A percentile compares a stretch with the other conserved stretches of the same genome.
Evolutionary conservation across 176 grass and related monocot genomes (phyloP).

Genomic region (Elaeis guineensis): DNA sequence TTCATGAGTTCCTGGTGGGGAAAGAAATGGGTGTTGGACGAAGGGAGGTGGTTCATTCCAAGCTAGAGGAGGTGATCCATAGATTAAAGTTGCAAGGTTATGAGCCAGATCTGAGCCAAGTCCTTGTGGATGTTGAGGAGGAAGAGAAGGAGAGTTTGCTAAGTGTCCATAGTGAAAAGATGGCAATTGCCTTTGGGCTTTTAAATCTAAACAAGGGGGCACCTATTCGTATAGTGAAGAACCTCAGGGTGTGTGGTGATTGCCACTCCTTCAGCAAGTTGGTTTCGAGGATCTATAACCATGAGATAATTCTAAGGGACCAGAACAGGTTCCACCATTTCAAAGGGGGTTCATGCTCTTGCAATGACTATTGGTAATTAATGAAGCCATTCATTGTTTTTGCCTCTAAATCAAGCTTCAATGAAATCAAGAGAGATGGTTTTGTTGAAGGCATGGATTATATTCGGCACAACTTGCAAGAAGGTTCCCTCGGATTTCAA

Average conservation of each 20-base stretch:
- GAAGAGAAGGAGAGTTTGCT: not conserved
- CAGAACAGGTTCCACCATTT: not conserved
- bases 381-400: no score
- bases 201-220: not conserved
- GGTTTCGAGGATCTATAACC: not conserved
- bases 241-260: no score
- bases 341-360: not conserved
- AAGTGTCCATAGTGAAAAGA: not conserved
- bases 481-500: no score
- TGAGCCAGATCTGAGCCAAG: not conserved
- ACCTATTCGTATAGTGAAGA: not conserved
- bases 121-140: not conserved
- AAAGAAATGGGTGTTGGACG: not conserved
- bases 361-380: not conserved
- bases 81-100: not conserved
- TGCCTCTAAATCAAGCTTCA: no score
- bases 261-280: not conserved
- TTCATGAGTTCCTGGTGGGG: not conserved
- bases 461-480: no score
- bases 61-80: no score
- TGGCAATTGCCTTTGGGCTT: not conserved
- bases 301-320: conserved; percentile 1
- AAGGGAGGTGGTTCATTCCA: no score
- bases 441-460: no score
- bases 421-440: no score